Evolutionary conservation across 2,329 filamentous ascomycete species (phyloP).

Genomic region (Gaeumannomyces sp.): DNA sequence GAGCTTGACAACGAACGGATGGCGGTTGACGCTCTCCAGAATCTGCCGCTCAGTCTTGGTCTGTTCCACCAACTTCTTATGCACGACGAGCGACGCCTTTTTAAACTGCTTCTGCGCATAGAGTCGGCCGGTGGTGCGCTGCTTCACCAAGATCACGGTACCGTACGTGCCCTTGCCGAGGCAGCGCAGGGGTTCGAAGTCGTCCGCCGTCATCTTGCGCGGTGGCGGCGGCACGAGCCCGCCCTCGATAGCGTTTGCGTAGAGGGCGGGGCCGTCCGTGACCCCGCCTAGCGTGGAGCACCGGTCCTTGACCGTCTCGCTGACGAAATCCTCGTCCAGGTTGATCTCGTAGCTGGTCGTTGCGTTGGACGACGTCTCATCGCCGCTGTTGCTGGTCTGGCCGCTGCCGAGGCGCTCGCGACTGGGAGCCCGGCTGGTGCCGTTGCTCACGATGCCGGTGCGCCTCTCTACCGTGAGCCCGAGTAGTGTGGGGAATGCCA

Average conservation of each 20-base stretch:
- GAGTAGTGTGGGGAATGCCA: constrained; percentile 11
- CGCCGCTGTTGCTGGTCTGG: constrained; percentile 51
- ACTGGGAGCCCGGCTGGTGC: constrained; percentile 53
- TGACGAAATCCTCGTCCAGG: constrained; percentile 79
- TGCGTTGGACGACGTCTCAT: constrained; percentile 64
- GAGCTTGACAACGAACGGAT: constrained; percentile 96
- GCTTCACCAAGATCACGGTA: constrained; percentile 89
- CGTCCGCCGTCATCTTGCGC: constrained; percentile 84
- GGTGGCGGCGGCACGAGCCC: constrained; percentile 39
- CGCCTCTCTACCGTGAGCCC: neutral
- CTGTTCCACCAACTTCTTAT: constrained; percentile 93
- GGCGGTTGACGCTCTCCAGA: constrained; percentile 89
- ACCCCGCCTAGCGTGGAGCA: neutral
- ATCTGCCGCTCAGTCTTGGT: constrained; percentile 96
- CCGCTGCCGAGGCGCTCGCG: constrained; percentile 50
- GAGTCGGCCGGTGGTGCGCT: constrained; percentile 76
- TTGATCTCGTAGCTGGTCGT: constrained; percentile 78
- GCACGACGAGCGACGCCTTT: constrained; percentile 90
- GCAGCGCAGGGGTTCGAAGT: constrained; percentile 87
- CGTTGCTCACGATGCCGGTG: constrained; percentile 16
- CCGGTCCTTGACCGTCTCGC: constrained; percentile 25
- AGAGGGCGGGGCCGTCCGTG: constrained; percentile 7
- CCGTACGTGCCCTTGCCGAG: constrained; percentile 95
- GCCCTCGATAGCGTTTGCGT: constrained; percentile 44
- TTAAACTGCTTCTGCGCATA: constrained; percentile 99